These are phyloP conservation scores for Alloteropsis semialata DNA, from an alignment of 176 grass and related monocot species.

Conservation along the genomic window DNA sequence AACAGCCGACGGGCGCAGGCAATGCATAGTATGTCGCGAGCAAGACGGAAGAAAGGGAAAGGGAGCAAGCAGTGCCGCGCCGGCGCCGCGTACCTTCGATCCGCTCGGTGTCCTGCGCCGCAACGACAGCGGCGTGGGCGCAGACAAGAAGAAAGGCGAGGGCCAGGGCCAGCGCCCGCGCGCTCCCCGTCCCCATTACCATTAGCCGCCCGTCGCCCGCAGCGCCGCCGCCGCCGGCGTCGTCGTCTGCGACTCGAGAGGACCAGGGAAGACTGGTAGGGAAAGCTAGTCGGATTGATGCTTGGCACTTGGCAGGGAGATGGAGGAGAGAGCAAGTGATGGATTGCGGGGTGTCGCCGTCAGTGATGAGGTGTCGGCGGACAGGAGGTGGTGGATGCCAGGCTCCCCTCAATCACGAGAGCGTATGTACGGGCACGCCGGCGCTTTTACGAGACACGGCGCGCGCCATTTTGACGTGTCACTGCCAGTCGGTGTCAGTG, in stretches of 20 bases:
- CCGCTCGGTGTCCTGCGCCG: slow-evolving; percentile 55
- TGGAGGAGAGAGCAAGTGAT: not conserved
- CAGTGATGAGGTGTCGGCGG: slow-evolving; percentile 35
- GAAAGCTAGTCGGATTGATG: not conserved
- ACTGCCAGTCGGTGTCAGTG: not conserved
- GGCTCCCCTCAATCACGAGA: not conserved
- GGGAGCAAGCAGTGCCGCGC: not conserved
- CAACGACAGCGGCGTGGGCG: not conserved
- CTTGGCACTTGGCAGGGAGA: not conserved
- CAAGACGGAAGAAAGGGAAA: not conserved
- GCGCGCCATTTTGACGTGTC: not conserved
- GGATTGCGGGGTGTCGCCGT: slow-evolving; percentile 10
- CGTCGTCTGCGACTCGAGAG: too few species aligned
- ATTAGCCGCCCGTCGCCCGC: not conserved
- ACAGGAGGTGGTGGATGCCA: slow-evolving; percentile 10
- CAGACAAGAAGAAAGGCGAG: slow-evolving; percentile 31
- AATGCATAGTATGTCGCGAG: not conserved
- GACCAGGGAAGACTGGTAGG: not conserved
- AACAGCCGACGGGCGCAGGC: not conserved
- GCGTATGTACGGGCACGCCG: too few species aligned
- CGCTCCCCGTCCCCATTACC: slow-evolving; percentile 21
- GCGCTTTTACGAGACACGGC: not conserved
- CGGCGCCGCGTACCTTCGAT: slow-evolving; percentile 41
- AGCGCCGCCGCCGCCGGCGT: not conserved
- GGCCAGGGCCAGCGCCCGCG: slow-evolving; percentile 12